These are phyloP conservation scores for Lepidium didymum DNA, from an alignment of 345 rosid genomes.

Conservation along the genomic window DNA sequence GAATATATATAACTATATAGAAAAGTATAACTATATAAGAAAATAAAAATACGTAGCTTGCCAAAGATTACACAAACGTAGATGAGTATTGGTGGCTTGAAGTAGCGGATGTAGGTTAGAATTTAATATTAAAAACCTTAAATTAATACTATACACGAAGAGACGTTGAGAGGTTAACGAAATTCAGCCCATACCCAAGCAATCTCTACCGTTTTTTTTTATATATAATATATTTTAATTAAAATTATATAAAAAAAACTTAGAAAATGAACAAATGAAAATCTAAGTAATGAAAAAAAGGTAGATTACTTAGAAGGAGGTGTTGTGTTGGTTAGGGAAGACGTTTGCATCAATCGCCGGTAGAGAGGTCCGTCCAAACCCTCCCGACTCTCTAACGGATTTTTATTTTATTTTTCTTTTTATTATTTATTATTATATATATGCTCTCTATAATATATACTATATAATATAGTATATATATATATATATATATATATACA, in stretches of 20 bases:
- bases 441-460: too few species aligned
- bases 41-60: not conserved
- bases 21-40: not conserved
- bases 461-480: not conserved
- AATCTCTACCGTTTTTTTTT: conserved; percentile 31
- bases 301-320: conserved; percentile 43
- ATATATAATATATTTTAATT: not conserved
- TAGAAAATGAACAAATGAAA: not conserved
- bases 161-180: conserved; percentile 79
- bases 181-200: conserved; percentile 54
- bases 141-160: not conserved
- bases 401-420: not conserved
- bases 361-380: conserved; percentile 44
- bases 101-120: conserved; percentile 55
- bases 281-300: not conserved
- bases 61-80: conserved; percentile 18
- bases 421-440: too few species aligned
- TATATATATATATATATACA: not conserved
- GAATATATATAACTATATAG: not conserved
- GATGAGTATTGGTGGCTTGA: conserved; percentile 29
- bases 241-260: too few species aligned
- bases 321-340: conserved; percentile 55
- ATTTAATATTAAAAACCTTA: conserved; percentile 48
- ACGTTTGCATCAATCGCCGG: conserved; percentile 63
- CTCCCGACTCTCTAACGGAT: conserved; percentile 57